These are phyloP conservation scores for Lindgomyces ingoldianus DNA, from an alignment of 495 filamentous ascomycete genomes.

Conservation along the genomic window DNA sequence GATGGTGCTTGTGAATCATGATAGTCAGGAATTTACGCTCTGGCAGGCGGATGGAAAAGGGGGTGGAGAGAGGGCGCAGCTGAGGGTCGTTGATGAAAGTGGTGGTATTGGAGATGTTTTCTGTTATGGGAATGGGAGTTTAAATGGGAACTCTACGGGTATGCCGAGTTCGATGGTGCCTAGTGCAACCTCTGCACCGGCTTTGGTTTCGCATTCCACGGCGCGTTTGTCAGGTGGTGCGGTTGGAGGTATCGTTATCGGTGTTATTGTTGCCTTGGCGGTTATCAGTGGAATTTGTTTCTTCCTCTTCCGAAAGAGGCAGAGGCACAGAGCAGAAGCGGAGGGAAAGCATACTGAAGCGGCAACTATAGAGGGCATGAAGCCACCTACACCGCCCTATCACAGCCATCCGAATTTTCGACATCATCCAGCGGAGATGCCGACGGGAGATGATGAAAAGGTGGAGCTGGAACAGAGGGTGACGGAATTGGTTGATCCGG, in stretches of 20 bases:
- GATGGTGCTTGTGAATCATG: slow-evolving; percentile 20
- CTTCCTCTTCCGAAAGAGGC: too few relatives aligned
- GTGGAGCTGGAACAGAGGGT: too few relatives aligned
- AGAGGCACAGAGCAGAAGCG: not conserved
- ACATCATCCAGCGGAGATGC: not conserved
- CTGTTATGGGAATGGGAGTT: not conserved
- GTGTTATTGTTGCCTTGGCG: not conserved
- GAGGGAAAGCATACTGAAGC: not conserved
- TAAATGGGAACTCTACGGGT: not conserved
- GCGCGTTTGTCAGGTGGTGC: slow-evolving; percentile 3
- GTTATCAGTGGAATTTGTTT: not conserved
- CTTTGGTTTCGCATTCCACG: not conserved
- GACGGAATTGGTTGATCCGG: too few relatives aligned
- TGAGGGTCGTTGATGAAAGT: not conserved
- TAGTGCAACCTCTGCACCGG: not conserved
- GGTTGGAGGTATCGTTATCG: slow-evolving; percentile 1
- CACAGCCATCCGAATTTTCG: not conserved
- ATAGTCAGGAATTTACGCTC: slow-evolving; percentile 7
- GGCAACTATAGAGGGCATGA: not conserved
- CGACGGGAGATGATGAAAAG: too few relatives aligned
- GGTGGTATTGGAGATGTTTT: not conserved
- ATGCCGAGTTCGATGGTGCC: not conserved
- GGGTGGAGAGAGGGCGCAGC: not conserved
- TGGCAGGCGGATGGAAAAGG: slow-evolving; percentile 13
- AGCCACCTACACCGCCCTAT: not conserved